Evolutionary conservation across 768 basidiomycete species (phyloP).

Genomic region (Suillus subalutaceus): DNA sequence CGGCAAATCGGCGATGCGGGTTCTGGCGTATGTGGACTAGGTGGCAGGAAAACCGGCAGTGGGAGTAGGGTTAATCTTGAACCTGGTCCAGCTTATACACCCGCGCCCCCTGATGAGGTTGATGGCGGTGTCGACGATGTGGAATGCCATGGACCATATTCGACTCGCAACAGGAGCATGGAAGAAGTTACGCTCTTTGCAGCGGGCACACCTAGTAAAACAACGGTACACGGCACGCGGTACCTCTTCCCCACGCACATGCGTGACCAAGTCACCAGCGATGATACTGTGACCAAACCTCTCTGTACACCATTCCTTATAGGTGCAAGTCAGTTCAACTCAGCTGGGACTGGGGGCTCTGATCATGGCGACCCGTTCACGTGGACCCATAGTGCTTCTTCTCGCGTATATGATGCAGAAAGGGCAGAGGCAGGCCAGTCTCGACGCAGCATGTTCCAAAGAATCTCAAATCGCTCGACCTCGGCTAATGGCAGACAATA

Average conservation of each 20-base stretch:
- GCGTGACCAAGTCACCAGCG: conserved; percentile 15
- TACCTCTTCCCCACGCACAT: conserved; percentile 21
- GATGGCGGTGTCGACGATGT: conserved; percentile 18
- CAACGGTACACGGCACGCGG: conserved; percentile 30
- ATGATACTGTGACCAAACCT: conserved; percentile 6
- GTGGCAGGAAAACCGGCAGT: neutral
- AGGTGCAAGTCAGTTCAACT: conserved; percentile 23
- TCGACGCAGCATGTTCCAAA: conserved; percentile 4
- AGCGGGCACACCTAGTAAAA: conserved; percentile 32
- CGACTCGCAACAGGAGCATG: conserved; percentile 20
- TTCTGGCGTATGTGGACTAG: neutral
- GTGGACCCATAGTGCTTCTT: neutral
- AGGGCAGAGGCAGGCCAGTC: neutral
- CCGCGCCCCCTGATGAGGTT: conserved; percentile 18
- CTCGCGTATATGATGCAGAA: neutral
- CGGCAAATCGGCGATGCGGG: conserved; percentile 4
- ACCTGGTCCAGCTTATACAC: conserved; percentile 29
- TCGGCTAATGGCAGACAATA: neutral
- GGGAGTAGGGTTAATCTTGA: conserved; percentile 18
- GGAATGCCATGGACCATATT: conserved; percentile 11
- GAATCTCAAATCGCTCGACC: neutral
- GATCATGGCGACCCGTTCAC: conserved; percentile 31
- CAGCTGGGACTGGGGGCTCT: conserved; percentile 26
- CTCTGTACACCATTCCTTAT: conserved; percentile 10
- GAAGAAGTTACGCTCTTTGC: conserved; percentile 30